These are phyloP conservation scores for Eimeria acervulina DNA, from an alignment of 169 alveolate genomes.

Conservation along the genomic window DNA sequence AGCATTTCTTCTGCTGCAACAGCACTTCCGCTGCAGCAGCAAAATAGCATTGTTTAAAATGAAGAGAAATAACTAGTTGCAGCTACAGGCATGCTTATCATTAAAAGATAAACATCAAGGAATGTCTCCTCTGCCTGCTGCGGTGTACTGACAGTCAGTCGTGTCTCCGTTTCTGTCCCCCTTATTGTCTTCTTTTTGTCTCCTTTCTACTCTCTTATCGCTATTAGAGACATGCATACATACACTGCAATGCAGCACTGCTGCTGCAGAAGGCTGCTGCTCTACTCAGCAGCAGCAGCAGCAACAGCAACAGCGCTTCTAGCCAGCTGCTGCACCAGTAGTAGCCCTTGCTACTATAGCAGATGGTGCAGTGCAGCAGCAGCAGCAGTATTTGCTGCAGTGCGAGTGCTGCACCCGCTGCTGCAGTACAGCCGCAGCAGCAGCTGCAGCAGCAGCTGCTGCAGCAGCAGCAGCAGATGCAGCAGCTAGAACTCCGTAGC, in stretches of 20 bases:
- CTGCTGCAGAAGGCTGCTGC: background rate
- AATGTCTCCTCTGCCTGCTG: background rate
- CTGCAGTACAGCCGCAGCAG: background rate
- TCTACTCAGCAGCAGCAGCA: too few relatives aligned
- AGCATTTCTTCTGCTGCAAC: too few relatives aligned
- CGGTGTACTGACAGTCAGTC: background rate
- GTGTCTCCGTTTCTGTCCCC: background rate
- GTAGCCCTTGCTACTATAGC: background rate
- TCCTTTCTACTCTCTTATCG: background rate
- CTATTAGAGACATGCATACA: background rate
- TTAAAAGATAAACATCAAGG: background rate
- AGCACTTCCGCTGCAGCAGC: slow-evolving; percentile 2
- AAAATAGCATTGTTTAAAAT: background rate
- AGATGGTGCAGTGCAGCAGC: too few relatives aligned
- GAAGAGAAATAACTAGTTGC: background rate
- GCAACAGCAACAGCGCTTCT: background rate
- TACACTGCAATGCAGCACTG: background rate
- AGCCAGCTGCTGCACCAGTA: background rate
- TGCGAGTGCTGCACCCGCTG: background rate
- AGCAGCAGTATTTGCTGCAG: background rate
- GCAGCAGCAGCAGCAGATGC: background rate
- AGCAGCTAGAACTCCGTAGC: background rate
- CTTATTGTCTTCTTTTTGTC: background rate
- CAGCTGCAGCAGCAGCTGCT: slow-evolving; percentile 12
- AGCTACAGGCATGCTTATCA: too few relatives aligned